Conservation (phyloP, 306 rosid genomes). For the Trifolium subterraneum region DNA sequence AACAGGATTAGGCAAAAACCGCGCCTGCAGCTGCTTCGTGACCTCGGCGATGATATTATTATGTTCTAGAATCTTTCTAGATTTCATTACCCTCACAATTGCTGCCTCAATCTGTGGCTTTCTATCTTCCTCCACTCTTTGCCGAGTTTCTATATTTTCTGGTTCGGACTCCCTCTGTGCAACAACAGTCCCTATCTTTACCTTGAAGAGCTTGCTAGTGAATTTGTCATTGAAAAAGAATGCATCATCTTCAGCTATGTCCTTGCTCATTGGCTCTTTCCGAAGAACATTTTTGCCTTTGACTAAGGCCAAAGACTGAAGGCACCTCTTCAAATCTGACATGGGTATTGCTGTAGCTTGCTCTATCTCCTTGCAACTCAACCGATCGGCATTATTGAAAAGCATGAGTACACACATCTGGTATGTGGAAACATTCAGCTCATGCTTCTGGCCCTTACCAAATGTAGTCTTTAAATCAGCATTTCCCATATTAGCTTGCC, state of each 20-base stretch:
- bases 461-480: conserved; percentile 61
- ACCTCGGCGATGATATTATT: conserved; percentile 62
- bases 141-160: conserved; percentile 62
- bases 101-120: conserved; percentile 71
- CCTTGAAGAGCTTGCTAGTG: conserved; percentile 62
- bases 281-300: conserved; percentile 63
- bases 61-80: conserved; percentile 57
- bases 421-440: conserved; percentile 64
- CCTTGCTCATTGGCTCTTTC: conserved; percentile 69
- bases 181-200: conserved; percentile 63
- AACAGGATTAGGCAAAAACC: conserved; percentile 60
- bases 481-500: conserved; percentile 68
- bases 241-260: conserved; percentile 58
- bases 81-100: conserved; percentile 66
- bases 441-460: conserved; percentile 61
- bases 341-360: conserved; percentile 59
- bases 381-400: conserved; percentile 50
- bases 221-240: conserved; percentile 60
- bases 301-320: conserved; percentile 62
- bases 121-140: conserved; percentile 65
- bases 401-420: conserved; percentile 71
- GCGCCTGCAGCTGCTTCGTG: conserved; percentile 64
- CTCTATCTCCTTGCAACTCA: conserved; percentile 62
- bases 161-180: conserved; percentile 68
- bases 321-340: conserved; percentile 60